phyloP scores from a whole-genome alignment of 2,329 filamentous ascomycete species.

The Neofusicoccum ribis region DNA sequence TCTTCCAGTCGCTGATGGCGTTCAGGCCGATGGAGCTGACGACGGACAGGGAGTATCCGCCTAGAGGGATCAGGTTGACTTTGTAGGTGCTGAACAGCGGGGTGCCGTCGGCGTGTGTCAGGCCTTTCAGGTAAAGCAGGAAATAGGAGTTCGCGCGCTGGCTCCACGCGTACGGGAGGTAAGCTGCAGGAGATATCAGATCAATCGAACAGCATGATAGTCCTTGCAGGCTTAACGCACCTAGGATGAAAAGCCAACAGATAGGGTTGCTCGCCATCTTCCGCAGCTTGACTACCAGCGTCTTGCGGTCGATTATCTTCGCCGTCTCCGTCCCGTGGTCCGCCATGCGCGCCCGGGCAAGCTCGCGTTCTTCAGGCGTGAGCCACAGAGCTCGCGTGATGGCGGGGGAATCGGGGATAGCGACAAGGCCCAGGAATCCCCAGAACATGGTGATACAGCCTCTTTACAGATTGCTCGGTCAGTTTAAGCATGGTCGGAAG shows the following conservation, averaged over 20 bases:
- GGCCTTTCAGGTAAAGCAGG: constrained; percentile 21
- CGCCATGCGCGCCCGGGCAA: not conserved
- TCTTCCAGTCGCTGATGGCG: constrained; percentile 21
- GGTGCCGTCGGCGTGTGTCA: constrained; percentile 17
- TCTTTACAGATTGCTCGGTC: not conserved
- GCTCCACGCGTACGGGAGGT: constrained; percentile 22
- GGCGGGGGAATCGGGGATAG: constrained; percentile 21
- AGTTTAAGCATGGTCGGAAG: not conserved
- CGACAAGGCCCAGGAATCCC: constrained; percentile 19
- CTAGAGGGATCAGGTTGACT: constrained; percentile 23
- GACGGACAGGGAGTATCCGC: constrained; percentile 21
- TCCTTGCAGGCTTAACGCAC: not conserved
- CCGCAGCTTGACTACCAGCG: constrained; percentile 17
- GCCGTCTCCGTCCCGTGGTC: constrained; percentile 8
- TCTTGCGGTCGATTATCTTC: constrained; percentile 14
- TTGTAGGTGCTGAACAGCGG: constrained; percentile 21
- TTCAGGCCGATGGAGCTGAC: constrained; percentile 21
- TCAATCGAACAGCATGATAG: too few relatives aligned
- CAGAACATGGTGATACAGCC: constrained; percentile 22
- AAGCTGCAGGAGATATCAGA: not conserved
- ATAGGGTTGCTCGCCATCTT: constrained; percentile 19
- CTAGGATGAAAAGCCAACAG: constrained; percentile 20
- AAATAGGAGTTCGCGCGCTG: constrained; percentile 23
- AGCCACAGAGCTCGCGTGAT: constrained; percentile 24
- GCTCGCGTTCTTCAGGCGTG: not conserved